These are phyloP conservation scores for Chalciporus pseudorubinellus DNA, from an alignment of 768 basidiomycete genomes.

Conservation along the genomic window DNA sequence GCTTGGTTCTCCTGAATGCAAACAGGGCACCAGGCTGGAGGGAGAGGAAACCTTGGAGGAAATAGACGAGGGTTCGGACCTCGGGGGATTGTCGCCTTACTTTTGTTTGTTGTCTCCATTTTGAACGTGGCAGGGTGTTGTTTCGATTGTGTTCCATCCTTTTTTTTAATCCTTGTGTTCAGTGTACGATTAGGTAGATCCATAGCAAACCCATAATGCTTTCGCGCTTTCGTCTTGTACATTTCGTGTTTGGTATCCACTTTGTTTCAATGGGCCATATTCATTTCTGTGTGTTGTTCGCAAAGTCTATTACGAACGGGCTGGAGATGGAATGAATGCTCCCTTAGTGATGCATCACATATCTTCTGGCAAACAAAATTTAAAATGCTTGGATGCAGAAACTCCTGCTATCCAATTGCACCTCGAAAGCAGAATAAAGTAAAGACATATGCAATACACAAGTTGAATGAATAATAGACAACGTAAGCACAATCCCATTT, in stretches of 20 bases:
- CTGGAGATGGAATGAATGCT: no score
- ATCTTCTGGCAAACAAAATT: constrained; percentile 20
- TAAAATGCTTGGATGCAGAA: constrained; percentile 6
- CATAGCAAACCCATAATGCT: not conserved
- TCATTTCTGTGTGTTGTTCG: not conserved
- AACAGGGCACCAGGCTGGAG: not conserved
- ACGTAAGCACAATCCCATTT: constrained; percentile 12
- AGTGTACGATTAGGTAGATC: constrained; percentile 27
- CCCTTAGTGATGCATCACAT: constrained; percentile 11
- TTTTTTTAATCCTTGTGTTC: constrained; percentile 11
- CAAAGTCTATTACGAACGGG: not conserved
- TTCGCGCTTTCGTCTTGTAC: constrained; percentile 11
- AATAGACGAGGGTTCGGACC: not conserved
- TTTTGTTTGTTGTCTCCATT: not conserved
- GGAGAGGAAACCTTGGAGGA: no score
- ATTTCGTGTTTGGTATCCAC: not conserved
- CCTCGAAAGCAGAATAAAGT: constrained; percentile 29
- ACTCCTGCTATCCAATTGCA: constrained; percentile 9
- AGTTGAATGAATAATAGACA: constrained; percentile 27
- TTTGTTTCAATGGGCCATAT: not conserved
- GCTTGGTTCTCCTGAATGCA: no score
- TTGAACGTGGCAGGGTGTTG: not conserved
- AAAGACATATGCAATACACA: constrained; percentile 31
- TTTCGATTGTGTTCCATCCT: not conserved
- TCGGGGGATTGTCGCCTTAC: constrained; percentile 1